These are phyloP conservation scores for Dichotomopilus funicola DNA, from an alignment of 2,329 filamentous ascomycete species.

Conservation along the genomic window DNA sequence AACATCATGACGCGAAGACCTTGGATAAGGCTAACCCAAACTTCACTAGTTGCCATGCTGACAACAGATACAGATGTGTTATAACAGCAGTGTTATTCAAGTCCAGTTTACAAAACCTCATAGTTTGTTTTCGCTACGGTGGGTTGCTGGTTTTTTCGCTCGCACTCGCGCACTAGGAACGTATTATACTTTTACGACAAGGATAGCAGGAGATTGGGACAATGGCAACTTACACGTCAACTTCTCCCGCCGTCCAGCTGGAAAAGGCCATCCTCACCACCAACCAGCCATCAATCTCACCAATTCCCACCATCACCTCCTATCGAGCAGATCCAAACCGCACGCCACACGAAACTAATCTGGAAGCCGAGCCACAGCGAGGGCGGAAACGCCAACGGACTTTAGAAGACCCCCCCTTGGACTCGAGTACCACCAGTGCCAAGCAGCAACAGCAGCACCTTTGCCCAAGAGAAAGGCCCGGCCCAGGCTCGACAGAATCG, in stretches of 20 bases:
- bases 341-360: background rate
- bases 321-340: background rate
- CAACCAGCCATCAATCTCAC: background rate
- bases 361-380: conserved; percentile 1
- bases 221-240: conserved; percentile 1
- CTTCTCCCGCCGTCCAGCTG: background rate
- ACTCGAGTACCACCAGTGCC: background rate
- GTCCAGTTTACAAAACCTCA: too few species aligned
- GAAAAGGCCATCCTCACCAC: background rate
- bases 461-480: conserved; percentile 18
- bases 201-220: background rate
- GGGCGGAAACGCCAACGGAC: conserved; percentile 12
- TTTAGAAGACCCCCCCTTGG: background rate
- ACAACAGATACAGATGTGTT: too few species aligned
- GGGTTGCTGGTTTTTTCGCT: too few species aligned
- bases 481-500: conserved; percentile 30
- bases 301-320: background rate
- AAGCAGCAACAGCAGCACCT: background rate
- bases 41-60: too few species aligned
- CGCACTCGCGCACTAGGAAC: too few species aligned
- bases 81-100: too few species aligned
- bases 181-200: too few species aligned
- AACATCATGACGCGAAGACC: background rate
- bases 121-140: too few species aligned
- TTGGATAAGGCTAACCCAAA: too few species aligned